Evolutionary conservation across 2,329 filamentous ascomycete species (phyloP), one percentile per base, ranked within the genome.

Genomic region (Botrytis sinoallii): DNA sequence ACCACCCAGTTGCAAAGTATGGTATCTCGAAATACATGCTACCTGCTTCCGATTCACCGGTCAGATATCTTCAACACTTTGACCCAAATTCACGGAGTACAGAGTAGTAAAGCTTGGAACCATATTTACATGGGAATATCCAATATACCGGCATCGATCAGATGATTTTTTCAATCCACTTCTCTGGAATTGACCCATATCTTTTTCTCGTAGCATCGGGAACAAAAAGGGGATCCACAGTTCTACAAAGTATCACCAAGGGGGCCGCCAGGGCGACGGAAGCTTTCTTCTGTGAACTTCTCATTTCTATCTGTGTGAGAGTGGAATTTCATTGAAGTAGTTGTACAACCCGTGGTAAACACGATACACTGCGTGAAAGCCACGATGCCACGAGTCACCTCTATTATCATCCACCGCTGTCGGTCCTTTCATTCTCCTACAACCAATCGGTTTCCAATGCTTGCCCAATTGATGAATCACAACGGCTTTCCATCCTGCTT

Each of bases 291-390:
- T 55, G 46, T 67, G 65, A 40, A 40, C 46, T 67, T 29, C 65
- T 46, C 52, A 40, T 20, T 40, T 55, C 25, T 8, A 22, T n/a
- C 40, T 48, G 40, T 70, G 68, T 38, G 68, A 70, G 32, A 61
- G 40, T 63, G 55, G 55, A 46, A 70, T 48, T n/a, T n/a, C 65
- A 68, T 3, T 40, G 32, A 48, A 29, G 32, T 57, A 57, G 38
- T 29, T 59, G 55, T 63, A 57, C 44, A 63, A 42, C 22, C 40
- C 69, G 38, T 65, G 70, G 35, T 32, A 65, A 65, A 71, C 70
- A 71, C 70, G 59, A 65, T 71, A 55, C 70, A 71, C 70, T 65
- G 70, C 70, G 70, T 71, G 70, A 65, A 66, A 71, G 60, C 70
- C 70, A 71, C 60, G 70, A 71, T 71, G 44, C 69, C 42, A 71